These are phyloP conservation scores for Diutina sp. DNA, from an alignment of 1,139 yeast genomes.

Conservation along the genomic window DNA sequence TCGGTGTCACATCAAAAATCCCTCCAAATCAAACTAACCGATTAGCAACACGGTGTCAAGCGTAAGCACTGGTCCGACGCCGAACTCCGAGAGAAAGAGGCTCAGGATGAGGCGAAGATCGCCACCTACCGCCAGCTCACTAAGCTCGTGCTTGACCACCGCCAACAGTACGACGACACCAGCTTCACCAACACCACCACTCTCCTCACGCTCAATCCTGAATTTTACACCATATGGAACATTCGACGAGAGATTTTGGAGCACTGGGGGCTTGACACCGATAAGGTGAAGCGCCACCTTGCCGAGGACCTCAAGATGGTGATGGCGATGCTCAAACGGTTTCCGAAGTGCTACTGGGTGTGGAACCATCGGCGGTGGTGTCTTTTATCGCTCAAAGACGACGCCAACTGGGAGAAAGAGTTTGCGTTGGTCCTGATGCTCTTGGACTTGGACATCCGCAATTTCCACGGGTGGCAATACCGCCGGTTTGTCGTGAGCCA, in stretches of 20 bases:
- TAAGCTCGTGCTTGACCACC: slow-evolving; percentile 24
- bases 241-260: slow-evolving; percentile 62
- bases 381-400: slow-evolving; percentile 33
- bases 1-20: no score
- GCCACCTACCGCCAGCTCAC: slow-evolving; percentile 37
- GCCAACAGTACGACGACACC: slow-evolving; percentile 18
- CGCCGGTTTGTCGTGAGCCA: slow-evolving; percentile 56
- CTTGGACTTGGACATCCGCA: slow-evolving; percentile 63
- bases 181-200: slow-evolving; percentile 37
- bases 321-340: slow-evolving; percentile 43
- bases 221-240: slow-evolving; percentile 85
- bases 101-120: slow-evolving; percentile 42
- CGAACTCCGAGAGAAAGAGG: slow-evolving; percentile 39
- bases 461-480: slow-evolving; percentile 95
- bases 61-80: slow-evolving; percentile 47
- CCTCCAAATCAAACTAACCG: background rate
- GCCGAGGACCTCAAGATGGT: slow-evolving; percentile 51
- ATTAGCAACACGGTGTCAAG: slow-evolving; percentile 57
- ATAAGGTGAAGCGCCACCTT: slow-evolving; percentile 21
- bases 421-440: slow-evolving; percentile 55
- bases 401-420: slow-evolving; percentile 56
- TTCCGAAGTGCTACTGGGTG: slow-evolving; percentile 91
- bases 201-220: slow-evolving; percentile 62
- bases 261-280: slow-evolving; percentile 9
- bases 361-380: slow-evolving; percentile 94